Evolutionary conservation across 2,329 filamentous ascomycete genomes (phyloP).

Genomic region (Plectosphaerella cucumerina): DNA sequence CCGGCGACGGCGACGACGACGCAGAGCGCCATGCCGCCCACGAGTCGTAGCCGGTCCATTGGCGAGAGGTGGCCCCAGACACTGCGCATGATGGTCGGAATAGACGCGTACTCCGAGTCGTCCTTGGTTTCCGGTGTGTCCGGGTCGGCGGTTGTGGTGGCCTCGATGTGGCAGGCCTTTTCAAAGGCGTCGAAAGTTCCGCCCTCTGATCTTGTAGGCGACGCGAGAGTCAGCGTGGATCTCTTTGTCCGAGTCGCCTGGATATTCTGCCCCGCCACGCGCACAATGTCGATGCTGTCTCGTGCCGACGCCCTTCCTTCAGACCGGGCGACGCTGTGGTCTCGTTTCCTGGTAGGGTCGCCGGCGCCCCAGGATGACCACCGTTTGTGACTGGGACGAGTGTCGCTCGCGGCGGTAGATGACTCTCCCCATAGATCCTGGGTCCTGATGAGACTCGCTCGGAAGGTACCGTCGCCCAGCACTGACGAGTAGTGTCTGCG

Average conservation of each 20-base stretch:
- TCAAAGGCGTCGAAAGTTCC: not conserved
- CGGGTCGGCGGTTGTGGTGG: not conserved
- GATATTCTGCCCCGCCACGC: not conserved
- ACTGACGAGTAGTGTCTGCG: not conserved
- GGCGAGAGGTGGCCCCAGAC: constrained; percentile 63
- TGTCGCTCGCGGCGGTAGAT: not conserved
- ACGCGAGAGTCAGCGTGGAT: not conserved
- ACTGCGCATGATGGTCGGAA: constrained; percentile 23
- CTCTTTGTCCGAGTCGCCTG: not conserved
- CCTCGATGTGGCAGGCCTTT: not conserved
- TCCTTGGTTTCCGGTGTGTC: not conserved
- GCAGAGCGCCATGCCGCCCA: constrained; percentile 58
- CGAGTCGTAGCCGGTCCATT: constrained; percentile 47
- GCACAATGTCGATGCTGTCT: not conserved
- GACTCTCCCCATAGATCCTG: not conserved
- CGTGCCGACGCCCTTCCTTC: not conserved
- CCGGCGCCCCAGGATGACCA: not conserved
- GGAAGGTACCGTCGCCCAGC: not conserved
- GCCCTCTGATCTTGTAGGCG: not conserved
- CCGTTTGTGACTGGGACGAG: not conserved
- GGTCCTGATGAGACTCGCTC: not conserved
- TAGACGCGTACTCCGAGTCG: constrained; percentile 15
- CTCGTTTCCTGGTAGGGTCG: not conserved
- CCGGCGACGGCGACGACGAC: constrained; percentile 62
- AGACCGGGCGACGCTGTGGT: not conserved